These are phyloP conservation scores for Nyctanthes arbortristis DNA, from an alignment of 257 asterid species.

Conservation along the genomic window DNA sequence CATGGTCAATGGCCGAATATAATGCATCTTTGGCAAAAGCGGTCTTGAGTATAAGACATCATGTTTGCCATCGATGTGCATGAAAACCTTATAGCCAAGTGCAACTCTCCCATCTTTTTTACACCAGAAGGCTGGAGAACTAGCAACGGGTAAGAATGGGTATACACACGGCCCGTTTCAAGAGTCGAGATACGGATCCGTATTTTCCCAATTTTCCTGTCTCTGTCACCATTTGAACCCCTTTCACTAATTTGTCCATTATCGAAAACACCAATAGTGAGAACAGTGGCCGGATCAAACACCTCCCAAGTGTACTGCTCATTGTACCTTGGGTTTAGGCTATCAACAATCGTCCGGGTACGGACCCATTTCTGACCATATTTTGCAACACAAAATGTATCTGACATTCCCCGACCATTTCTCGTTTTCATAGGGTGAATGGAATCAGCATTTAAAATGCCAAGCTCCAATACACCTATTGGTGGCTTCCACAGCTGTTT, in stretches of 20 bases:
- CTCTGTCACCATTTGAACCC: conserved; percentile 49
- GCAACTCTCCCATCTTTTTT: conserved; percentile 94
- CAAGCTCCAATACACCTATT: conserved; percentile 72
- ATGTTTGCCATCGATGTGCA: conserved; percentile 65
- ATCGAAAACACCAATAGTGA: conserved; percentile 84
- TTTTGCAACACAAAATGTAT: conserved; percentile 84
- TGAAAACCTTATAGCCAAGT: conserved; percentile 81
- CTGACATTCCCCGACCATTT: conserved; percentile 68
- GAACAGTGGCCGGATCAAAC: conserved; percentile 88
- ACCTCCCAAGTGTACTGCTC: conserved; percentile 98
- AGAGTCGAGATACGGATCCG: conserved; percentile 84
- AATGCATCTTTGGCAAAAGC: conserved; percentile 87
- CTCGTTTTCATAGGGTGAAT: conserved; percentile 77
- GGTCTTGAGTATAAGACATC: conserved; percentile 76
- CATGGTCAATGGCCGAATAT: conserved; percentile 59
- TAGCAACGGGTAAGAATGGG: conserved; percentile 79
- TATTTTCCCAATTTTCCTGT: conserved; percentile 74
- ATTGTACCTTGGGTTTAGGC: conserved; percentile 83
- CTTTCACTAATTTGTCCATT: conserved; percentile 51
- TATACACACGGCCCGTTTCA: conserved; percentile 75
- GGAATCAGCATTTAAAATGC: conserved; percentile 67
- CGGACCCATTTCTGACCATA: conserved; percentile 91
- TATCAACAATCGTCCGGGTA: conserved; percentile 76
- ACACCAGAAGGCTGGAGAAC: conserved; percentile 84
- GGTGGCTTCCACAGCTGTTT: conserved; percentile 93